Evolutionary conservation across 805 yeast species (phyloP).

Genomic region (Wickerhamiella vanderwaltii): DNA sequence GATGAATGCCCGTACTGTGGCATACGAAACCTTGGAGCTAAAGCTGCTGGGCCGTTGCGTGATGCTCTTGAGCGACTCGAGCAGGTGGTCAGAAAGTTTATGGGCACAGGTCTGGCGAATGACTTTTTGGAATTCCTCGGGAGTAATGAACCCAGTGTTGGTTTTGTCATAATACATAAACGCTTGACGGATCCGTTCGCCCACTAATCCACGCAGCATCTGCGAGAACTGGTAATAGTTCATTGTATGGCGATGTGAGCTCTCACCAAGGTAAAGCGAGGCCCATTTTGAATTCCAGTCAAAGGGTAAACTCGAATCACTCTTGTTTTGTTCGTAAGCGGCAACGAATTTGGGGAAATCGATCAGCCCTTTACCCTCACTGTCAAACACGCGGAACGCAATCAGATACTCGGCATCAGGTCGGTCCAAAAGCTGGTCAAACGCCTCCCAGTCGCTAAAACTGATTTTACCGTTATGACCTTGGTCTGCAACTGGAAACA

Average conservation of each 20-base stretch:
- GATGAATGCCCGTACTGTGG: slow-evolving; percentile 34
- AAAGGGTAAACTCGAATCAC: slow-evolving; percentile 30
- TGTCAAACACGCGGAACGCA: slow-evolving; percentile 36
- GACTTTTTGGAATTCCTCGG: slow-evolving; percentile 31
- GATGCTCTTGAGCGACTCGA: slow-evolving; percentile 30
- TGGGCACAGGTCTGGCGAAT: slow-evolving; percentile 30
- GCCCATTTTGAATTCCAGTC: slow-evolving; percentile 36
- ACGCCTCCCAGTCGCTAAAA: slow-evolving; percentile 59
- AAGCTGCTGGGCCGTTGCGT: slow-evolving; percentile 26
- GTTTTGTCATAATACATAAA: slow-evolving; percentile 29
- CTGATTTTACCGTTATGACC: slow-evolving; percentile 54
- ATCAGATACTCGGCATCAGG: slow-evolving; percentile 45
- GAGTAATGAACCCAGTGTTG: slow-evolving; percentile 31
- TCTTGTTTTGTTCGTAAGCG: slow-evolving; percentile 28
- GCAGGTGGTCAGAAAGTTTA: slow-evolving; percentile 32
- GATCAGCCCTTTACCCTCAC: slow-evolving; percentile 29
- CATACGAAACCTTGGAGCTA: slow-evolving; percentile 29
- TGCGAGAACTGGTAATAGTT: slow-evolving; percentile 34
- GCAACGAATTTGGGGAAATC: slow-evolving; percentile 31
- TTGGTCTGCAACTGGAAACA: slow-evolving; percentile 72
- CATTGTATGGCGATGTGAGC: slow-evolving; percentile 29
- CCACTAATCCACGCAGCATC: slow-evolving; percentile 35
- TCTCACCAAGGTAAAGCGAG: slow-evolving; percentile 30
- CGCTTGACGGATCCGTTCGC: slow-evolving; percentile 37
- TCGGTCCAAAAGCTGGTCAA: slow-evolving; percentile 44